These are phyloP conservation scores for Phoenix dactylifera DNA, from an alignment of 176 grass and related monocot genomes.

Conservation along the genomic window DNA sequence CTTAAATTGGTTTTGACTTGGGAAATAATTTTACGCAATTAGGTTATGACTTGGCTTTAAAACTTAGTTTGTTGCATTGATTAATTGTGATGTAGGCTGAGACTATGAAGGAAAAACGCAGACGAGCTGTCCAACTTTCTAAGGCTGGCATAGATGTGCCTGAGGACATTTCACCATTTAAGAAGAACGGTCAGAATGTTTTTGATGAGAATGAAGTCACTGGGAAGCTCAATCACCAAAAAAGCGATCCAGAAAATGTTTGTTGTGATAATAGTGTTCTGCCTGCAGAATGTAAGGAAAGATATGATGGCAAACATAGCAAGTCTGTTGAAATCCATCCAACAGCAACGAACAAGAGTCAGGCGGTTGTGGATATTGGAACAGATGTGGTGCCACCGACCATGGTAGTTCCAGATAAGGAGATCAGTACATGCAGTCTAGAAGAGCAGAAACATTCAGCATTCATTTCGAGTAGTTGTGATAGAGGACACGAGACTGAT, in stretches of 20 bases:
- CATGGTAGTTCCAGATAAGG: conserved; percentile 16
- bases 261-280: conserved; percentile 8
- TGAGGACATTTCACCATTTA: conserved; percentile 54
- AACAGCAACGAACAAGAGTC: conserved; percentile 7
- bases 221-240: conserved; percentile 8
- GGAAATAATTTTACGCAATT: neutral
- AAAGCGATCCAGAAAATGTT: neutral
- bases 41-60: conserved; percentile 8
- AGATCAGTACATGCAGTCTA: conserved; percentile 7
- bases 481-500: conserved; percentile 18
- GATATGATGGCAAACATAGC: neutral
- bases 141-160: conserved; percentile 74
- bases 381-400: conserved; percentile 15
- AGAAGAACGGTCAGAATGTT: conserved; percentile 14
- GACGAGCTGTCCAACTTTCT: conserved; percentile 53
- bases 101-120: conserved; percentile 78
- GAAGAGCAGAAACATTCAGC: conserved; percentile 23
- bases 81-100: conserved; percentile 39
- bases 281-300: neutral
- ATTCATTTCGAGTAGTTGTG: conserved; percentile 23
- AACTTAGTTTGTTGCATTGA: conserved; percentile 3
- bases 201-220: conserved; percentile 17
- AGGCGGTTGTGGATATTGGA: conserved; percentile 15
- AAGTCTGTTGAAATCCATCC: conserved; percentile 2
- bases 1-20: neutral